Conservation (phyloP, 2,329 filamentous ascomycete genomes). For the Westerdykella aurantiaca region DNA sequence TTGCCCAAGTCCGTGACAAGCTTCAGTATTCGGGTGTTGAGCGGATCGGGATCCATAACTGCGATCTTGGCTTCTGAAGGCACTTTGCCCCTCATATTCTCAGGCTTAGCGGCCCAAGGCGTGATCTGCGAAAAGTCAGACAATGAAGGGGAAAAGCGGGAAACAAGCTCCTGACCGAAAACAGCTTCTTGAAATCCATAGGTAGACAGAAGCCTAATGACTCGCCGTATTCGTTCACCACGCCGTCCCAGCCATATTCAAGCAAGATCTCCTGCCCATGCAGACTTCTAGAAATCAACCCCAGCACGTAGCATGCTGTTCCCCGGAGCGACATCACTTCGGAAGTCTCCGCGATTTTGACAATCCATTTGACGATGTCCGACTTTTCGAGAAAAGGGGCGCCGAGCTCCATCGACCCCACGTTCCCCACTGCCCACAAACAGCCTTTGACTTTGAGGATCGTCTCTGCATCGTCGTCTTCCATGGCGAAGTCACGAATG, state of each 20-base stretch:
- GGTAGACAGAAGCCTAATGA: constrained; percentile 87
- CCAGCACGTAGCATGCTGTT: constrained; percentile 93
- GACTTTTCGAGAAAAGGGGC: constrained; percentile 88
- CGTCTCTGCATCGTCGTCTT: constrained; percentile 75
- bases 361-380: constrained; percentile 80
- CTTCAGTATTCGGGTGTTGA: constrained; percentile 71
- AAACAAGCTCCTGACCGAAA: constrained; percentile 51
- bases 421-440: constrained; percentile 95
- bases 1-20: constrained; percentile 86
- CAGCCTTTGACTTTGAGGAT: constrained; percentile 94
- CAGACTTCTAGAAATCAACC: constrained; percentile 82
- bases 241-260: constrained; percentile 88
- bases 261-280: constrained; percentile 89
- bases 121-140: constrained; percentile 31
- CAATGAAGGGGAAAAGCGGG: not conserved
- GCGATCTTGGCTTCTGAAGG: constrained; percentile 49
- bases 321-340: constrained; percentile 89
- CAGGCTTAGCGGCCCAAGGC: constrained; percentile 31
- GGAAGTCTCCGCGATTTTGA: constrained; percentile 80
- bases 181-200: constrained; percentile 67
- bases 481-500: constrained; percentile 80
- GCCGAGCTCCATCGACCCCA: constrained; percentile 95
- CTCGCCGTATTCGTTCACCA: constrained; percentile 73
- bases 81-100: constrained; percentile 28
- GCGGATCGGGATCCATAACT: constrained; percentile 54